Evolutionary conservation across 257 asterid species (phyloP).

Genomic region (Schizonepeta tenuifolia): DNA sequence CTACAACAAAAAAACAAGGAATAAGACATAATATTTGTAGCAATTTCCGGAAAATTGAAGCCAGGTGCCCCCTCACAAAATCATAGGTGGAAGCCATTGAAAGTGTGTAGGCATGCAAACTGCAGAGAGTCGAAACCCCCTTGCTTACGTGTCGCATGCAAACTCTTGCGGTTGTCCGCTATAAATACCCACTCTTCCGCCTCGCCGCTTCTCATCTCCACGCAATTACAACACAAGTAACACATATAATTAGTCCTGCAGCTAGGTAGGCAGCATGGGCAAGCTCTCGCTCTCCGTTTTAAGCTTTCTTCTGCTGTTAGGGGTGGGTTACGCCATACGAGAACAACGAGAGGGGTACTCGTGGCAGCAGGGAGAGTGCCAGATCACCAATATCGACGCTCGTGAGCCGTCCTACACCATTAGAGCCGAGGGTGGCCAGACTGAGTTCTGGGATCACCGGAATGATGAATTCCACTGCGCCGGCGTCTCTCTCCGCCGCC

Average conservation of each 20-base stretch:
- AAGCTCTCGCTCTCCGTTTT: conserved; percentile 34
- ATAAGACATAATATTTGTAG: neutral
- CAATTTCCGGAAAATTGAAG: neutral
- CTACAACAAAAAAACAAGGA: neutral
- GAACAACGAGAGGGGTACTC: neutral
- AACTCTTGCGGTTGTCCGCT: neutral
- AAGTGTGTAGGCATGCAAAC: conserved; percentile 45
- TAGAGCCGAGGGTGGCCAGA: conserved; percentile 56
- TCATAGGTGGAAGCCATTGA: conserved; percentile 48
- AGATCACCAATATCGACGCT: conserved; percentile 43
- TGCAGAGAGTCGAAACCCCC: conserved; percentile 29
- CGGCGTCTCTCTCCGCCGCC: conserved; percentile 57
- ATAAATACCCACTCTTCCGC: conserved; percentile 39
- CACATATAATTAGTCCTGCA: too few species aligned
- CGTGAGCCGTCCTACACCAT: conserved; percentile 43
- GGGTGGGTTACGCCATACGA: conserved; percentile 16
- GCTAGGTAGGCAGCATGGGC: neutral
- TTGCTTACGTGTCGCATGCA: neutral
- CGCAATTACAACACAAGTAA: neutral
- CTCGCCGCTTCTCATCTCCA: conserved; percentile 42
- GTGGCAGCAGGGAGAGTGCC: conserved; percentile 47
- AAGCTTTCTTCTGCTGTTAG: conserved; percentile 33
- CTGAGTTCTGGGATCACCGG: conserved; percentile 55
- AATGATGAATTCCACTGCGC: conserved; percentile 56
- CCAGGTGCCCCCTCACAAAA: conserved; percentile 32